Conservation (phyloP, 345 rosid species). For the Brassica incana region DNA sequence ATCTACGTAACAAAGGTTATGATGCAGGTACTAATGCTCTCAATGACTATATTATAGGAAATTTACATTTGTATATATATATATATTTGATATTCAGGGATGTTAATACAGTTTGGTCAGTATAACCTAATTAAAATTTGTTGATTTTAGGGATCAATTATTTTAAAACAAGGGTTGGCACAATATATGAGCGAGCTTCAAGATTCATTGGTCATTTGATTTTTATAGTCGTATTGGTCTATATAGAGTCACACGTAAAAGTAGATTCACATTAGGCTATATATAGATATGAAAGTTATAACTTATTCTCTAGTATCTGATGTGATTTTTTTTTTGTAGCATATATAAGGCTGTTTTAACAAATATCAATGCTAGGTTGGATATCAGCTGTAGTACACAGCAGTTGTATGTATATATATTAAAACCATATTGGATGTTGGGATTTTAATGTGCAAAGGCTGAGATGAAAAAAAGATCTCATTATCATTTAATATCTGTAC, state of each 20-base stretch:
- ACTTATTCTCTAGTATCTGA: neutral
- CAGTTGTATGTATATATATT: neutral
- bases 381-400: neutral
- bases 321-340: neutral
- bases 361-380: neutral
- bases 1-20: slow-evolving; percentile 57
- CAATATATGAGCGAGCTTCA: neutral
- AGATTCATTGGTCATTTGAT: neutral
- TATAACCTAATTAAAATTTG: neutral
- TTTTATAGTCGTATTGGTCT: neutral
- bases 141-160: neutral
- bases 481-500: neutral
- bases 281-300: neutral
- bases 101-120: neutral
- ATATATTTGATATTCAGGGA: neutral
- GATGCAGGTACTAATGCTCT: slow-evolving; percentile 61
- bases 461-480: neutral
- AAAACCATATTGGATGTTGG: neutral
- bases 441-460: neutral
- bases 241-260: neutral
- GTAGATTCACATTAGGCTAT: neutral
- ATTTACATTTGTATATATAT: neutral
- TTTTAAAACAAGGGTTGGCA: neutral
- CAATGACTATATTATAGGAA: neutral
- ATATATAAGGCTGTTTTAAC: neutral